Evolutionary conservation across 257 asterid genomes (phyloP).

Genomic region (Solanum microdontum): DNA sequence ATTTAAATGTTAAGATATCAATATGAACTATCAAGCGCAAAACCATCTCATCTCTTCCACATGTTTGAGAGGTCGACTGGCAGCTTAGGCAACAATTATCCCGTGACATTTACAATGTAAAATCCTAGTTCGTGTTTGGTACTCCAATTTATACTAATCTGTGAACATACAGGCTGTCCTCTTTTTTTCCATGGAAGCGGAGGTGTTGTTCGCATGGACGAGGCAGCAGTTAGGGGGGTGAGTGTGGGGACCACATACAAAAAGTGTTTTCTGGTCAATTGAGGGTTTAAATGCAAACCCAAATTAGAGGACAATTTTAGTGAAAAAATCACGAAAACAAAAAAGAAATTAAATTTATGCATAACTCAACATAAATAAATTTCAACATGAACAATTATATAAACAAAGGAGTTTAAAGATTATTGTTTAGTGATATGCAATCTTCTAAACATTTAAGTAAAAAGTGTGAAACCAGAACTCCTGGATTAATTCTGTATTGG

Average conservation of each 20-base stretch:
- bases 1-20: neutral
- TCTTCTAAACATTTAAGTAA: neutral
- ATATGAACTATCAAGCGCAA: neutral
- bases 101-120: neutral
- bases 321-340: neutral
- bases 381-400: neutral
- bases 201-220: no score
- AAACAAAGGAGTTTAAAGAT: neutral
- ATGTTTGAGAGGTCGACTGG: neutral
- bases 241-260: neutral
- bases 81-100: neutral
- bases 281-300: neutral
- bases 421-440: neutral
- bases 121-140: neutral
- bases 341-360: neutral
- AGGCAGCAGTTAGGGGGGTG: neutral
- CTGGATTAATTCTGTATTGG: neutral
- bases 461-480: neutral
- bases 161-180: neutral
- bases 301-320: neutral
- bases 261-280: neutral
- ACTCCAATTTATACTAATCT: neutral
- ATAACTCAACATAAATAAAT: neutral
- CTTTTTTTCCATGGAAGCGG: neutral
- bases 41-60: neutral